Percentiles rank a stretch among this genome's conserved stretches.
These are phyloP conservation scores for Podaxis sp. DNA, from an alignment of 768 basidiomycete genomes.

Conservation along the genomic window DNA sequence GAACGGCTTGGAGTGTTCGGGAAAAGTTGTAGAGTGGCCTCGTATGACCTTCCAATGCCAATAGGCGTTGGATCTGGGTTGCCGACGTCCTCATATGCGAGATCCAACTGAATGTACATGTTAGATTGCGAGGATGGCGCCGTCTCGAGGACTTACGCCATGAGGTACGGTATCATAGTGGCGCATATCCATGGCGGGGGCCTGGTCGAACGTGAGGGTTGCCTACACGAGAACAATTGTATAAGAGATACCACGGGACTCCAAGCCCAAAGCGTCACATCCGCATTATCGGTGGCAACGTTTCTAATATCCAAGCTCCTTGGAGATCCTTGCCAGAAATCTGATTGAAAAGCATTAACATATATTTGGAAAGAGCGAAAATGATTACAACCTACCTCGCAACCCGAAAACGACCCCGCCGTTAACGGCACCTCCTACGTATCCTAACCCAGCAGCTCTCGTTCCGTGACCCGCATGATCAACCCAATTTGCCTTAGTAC, in stretches of 20 bases:
- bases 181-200: constrained; percentile 35
- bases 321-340: constrained; percentile 40
- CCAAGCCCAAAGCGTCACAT: constrained; percentile 38
- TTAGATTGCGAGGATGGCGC: background rate
- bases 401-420: constrained; percentile 37
- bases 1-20: constrained; percentile 31
- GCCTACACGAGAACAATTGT: background rate
- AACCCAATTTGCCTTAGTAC: constrained; percentile 29
- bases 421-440: constrained; percentile 33
- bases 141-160: constrained; percentile 25
- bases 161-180: constrained; percentile 39
- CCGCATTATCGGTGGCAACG: constrained; percentile 27
- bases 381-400: constrained; percentile 23
- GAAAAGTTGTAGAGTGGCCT: constrained; percentile 34
- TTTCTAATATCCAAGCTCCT: constrained; percentile 35
- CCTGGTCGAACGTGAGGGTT: constrained; percentile 18
- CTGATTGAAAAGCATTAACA: constrained; percentile 15
- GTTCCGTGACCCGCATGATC: constrained; percentile 33
- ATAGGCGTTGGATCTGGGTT: constrained; percentile 36
- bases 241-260: constrained; percentile 22
- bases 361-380: background rate
- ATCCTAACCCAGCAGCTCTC: constrained; percentile 35
- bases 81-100: constrained; percentile 40
- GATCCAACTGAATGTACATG: constrained; percentile 27
- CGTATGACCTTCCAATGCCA: constrained; percentile 38